A percentile compares a stretch with the other conserved stretches of the same genome.
These are phyloP conservation scores for Saccharomycopsis sp. DNA, from an alignment of 805 yeast species.

Conservation along the genomic window DNA sequence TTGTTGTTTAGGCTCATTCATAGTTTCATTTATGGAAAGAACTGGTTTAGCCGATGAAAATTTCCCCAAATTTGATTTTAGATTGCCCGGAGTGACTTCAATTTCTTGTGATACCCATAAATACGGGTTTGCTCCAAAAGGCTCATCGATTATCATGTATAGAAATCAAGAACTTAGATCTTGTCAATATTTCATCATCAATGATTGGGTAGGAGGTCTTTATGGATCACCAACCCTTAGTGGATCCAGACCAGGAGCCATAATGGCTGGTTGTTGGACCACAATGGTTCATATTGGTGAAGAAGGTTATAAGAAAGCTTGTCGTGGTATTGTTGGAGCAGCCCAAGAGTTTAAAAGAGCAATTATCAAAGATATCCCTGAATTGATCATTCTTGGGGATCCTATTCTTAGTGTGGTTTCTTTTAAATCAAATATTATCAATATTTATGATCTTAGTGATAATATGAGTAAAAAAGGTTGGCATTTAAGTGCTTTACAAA, in stretches of 20 bases:
- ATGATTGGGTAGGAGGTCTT: constrained; percentile 90
- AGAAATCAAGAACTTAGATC: constrained; percentile 55
- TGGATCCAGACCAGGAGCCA: constrained; percentile 94
- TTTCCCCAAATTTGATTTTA: constrained; percentile 64
- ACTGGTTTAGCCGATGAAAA: constrained; percentile 26
- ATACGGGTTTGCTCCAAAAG: constrained; percentile 97
- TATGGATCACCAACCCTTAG: constrained; percentile 96
- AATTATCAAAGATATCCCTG: constrained; percentile 37
- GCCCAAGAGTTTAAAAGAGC: constrained; percentile 45
- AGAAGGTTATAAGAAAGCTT: constrained; percentile 64
- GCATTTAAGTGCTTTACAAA: constrained; percentile 83
- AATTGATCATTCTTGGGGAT: constrained; percentile 68
- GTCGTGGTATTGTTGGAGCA: constrained; percentile 56
- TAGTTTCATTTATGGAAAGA: constrained; percentile 67
- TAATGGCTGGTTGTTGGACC: constrained; percentile 98
- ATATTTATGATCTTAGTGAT: constrained; percentile 76
- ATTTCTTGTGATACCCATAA: constrained; percentile 99
- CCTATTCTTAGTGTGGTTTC: constrained; percentile 79
- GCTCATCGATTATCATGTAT: constrained; percentile 88
- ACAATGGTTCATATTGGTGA: constrained; percentile 75
- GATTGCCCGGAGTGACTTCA: constrained; percentile 88
- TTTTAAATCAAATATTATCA: constrained; percentile 50
- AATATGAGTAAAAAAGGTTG: constrained; percentile 58
- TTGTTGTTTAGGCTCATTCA: constrained; percentile 90
- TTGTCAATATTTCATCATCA: constrained; percentile 72